These are phyloP conservation scores for Venturia asperata DNA, from an alignment of 2,329 filamentous ascomycete genomes.

Conservation along the genomic window DNA sequence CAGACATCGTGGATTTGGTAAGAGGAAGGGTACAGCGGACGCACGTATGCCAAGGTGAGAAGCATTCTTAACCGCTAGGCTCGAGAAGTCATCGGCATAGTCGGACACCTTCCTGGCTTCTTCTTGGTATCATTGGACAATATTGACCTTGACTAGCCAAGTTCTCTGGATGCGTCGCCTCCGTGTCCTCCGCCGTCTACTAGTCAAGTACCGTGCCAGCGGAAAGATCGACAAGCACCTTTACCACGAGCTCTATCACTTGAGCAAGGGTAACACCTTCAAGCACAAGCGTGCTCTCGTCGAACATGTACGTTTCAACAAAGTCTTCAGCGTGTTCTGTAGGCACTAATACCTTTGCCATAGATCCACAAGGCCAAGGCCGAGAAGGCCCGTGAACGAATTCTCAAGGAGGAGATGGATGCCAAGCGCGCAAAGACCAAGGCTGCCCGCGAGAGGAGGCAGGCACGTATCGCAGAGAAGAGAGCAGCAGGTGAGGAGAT, in stretches of 20 bases:
- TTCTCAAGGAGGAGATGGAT: constrained; percentile 99
- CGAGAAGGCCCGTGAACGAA: constrained; percentile 93
- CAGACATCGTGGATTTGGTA: constrained; percentile 98
- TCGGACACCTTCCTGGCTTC: background rate
- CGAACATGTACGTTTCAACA: constrained; percentile 81
- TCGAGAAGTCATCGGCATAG: background rate
- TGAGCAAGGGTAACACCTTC: constrained; percentile 99
- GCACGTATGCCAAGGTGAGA: constrained; percentile 96
- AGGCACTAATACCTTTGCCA: constrained; percentile 28
- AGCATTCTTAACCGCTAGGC: background rate
- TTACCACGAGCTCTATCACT: constrained; percentile 99
- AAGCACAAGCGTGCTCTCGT: constrained; percentile 99
- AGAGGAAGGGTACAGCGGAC: constrained; percentile 99
- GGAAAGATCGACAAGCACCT: constrained; percentile 99
- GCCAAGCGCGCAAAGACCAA: constrained; percentile 99
- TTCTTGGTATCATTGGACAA: constrained; percentile 21
- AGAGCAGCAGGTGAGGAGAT: constrained; percentile 76
- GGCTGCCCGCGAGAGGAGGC: constrained; percentile 97
- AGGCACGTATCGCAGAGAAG: constrained; percentile 88
- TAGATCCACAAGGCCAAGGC: constrained; percentile 99
- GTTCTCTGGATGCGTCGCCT: constrained; percentile 99
- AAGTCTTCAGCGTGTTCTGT: constrained; percentile 24
- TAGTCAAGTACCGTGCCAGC: constrained; percentile 99
- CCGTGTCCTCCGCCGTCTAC: constrained; percentile 95
- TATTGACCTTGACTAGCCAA: constrained; percentile 56